phyloP scores from a whole-genome alignment of 805 yeast species.

The Jamesozyma gamospora region DNA sequence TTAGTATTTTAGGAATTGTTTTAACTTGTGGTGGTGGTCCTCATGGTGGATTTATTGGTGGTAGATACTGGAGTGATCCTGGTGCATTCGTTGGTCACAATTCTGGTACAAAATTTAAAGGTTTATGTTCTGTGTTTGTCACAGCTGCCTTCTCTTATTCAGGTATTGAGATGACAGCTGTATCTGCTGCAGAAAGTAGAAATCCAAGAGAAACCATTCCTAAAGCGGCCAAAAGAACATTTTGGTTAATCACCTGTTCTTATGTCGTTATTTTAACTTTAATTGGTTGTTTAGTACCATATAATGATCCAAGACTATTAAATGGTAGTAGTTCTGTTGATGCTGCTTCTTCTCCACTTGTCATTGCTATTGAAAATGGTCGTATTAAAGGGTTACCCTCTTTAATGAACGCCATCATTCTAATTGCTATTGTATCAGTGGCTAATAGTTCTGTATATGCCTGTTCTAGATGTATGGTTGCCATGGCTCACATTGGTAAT shows the following conservation, averaged over 20 bases:
- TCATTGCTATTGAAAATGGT: slow-evolving; percentile 58
- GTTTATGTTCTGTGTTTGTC: slow-evolving; percentile 44
- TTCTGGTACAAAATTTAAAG: slow-evolving; percentile 36
- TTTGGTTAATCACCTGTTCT: slow-evolving; percentile 70
- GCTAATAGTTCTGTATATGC: slow-evolving; percentile 67
- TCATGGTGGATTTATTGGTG: slow-evolving; percentile 35
- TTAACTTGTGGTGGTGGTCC: slow-evolving; percentile 40
- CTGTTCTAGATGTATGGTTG: slow-evolving; percentile 57
- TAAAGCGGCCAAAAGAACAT: slow-evolving; percentile 67
- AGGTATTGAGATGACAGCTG: slow-evolving; percentile 64
- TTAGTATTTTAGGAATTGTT: slow-evolving; percentile 44
- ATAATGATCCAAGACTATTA: slow-evolving; percentile 38
- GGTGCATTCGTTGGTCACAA: slow-evolving; percentile 52
- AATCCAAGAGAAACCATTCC: slow-evolving; percentile 63
- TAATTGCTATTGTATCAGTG: slow-evolving; percentile 60
- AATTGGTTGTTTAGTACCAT: slow-evolving; percentile 61
- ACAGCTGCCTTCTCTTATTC: slow-evolving; percentile 59
- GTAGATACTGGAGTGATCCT: slow-evolving; percentile 38
- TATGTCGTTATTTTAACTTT: slow-evolving; percentile 50
- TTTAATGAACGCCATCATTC: slow-evolving; percentile 59
- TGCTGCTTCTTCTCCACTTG: slow-evolving; percentile 64
- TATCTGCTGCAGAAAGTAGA: slow-evolving; percentile 68
- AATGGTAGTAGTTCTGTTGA: slow-evolving; percentile 42
- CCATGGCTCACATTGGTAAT: slow-evolving; percentile 55
- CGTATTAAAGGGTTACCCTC: slow-evolving; percentile 60